phyloP scores from a whole-genome alignment of 257 asterid genomes.

The Avicennia marina region DNA sequence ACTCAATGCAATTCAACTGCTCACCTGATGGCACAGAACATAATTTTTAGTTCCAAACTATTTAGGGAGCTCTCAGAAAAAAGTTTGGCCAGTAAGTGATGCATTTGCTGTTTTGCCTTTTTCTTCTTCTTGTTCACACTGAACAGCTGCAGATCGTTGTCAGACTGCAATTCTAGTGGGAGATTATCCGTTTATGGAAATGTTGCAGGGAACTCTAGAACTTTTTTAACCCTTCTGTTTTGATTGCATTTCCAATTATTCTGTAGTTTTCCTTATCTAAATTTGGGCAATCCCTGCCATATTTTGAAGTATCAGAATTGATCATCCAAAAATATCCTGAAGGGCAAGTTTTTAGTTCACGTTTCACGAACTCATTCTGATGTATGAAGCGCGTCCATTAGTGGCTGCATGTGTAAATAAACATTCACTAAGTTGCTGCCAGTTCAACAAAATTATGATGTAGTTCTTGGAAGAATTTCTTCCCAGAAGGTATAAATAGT shows the following conservation, averaged over 20 bases:
- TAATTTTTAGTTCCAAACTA: slow-evolving; percentile 15
- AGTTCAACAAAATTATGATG: neutral
- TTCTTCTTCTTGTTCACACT: slow-evolving; percentile 12
- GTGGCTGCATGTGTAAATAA: slow-evolving; percentile 15
- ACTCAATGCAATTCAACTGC: slow-evolving; percentile 12
- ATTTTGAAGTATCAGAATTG: neutral
- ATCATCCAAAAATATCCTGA: neutral
- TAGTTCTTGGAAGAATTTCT: slow-evolving; percentile 6
- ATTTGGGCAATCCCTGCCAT: slow-evolving; percentile 7
- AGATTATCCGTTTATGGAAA: slow-evolving; percentile 1
- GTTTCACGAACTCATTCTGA: neutral
- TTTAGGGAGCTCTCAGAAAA: neutral
- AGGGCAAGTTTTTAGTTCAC: slow-evolving; percentile 18
- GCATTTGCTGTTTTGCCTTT: slow-evolving; percentile 13
- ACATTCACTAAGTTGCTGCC: slow-evolving; percentile 9
- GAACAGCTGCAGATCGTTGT: neutral
- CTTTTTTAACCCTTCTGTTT: neutral
- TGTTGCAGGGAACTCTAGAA: neutral
- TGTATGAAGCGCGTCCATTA: neutral
- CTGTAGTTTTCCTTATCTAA: neutral
- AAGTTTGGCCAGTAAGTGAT: neutral
- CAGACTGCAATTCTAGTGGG: neutral
- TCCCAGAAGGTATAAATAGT: neutral
- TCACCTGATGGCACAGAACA: slow-evolving; percentile 19
- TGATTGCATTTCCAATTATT: neutral